These are phyloP conservation scores for Inonotus hispidus DNA, from an alignment of 1,284 basidiomycete genomes.

Conservation along the genomic window DNA sequence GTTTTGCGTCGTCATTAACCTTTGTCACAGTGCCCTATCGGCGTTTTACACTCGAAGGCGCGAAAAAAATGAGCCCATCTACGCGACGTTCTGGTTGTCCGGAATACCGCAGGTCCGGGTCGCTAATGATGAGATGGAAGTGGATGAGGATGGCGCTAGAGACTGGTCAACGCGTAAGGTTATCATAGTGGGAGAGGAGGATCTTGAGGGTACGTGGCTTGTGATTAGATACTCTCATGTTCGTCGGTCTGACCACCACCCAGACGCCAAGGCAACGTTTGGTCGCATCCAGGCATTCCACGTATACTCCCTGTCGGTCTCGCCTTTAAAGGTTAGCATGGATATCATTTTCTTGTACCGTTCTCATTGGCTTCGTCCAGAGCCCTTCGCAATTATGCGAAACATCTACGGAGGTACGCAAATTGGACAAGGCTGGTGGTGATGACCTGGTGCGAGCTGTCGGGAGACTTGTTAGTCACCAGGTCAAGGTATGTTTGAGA, in stretches of 20 bases:
- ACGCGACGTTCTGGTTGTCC: constrained; percentile 64
- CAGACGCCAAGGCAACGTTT: constrained; percentile 49
- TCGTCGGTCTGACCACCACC: not conserved
- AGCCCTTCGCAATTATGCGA: constrained; percentile 55
- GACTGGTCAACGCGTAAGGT: constrained; percentile 41
- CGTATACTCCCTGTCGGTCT: constrained; percentile 62
- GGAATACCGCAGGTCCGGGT: constrained; percentile 37
- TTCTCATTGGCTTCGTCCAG: constrained; percentile 31
- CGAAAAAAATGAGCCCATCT: constrained; percentile 36
- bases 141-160: constrained; percentile 32
- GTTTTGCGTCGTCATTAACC: not conserved
- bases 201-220: constrained; percentile 49
- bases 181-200: constrained; percentile 50
- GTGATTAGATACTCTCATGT: not conserved
- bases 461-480: constrained; percentile 31
- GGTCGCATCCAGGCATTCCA: constrained; percentile 45
- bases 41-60: constrained; percentile 42
- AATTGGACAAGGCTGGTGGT: constrained; percentile 18
- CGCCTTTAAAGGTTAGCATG: constrained; percentile 47
- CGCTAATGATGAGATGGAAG: constrained; percentile 34
- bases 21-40: constrained; percentile 51
- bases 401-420: constrained; percentile 42
- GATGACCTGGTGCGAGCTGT: constrained; percentile 9
- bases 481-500: constrained; percentile 41
- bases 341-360: not conserved